Base-by-base conservation (phyloP, 2,329 filamentous ascomycete species). In the Xenosphaeropsis pyriputrescens region DNA sequence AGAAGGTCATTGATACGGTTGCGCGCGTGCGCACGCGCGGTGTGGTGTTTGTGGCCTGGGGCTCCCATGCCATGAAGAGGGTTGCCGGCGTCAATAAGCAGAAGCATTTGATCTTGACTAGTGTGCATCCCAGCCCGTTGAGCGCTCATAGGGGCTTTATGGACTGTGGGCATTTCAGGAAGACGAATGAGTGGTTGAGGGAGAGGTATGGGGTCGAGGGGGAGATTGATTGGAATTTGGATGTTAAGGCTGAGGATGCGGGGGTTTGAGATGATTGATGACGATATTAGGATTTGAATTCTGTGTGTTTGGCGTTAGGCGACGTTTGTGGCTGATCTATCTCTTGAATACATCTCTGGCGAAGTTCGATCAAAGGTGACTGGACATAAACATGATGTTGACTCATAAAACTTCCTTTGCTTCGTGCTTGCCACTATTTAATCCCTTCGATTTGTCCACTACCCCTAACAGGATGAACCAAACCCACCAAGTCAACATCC, bases 31-130 rank as follows among this genome's bases (percentile, higher is more conserved):
- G 86, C 33, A 77, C 72, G 0, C 67, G 70, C 18, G 91, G 91
- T 2, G 89, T 98, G 1, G 91, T 95, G 4, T 98, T 95, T 55
- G 64, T 98, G 58, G 89, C 89, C 1, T 98, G 91, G 91, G 91
- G 91, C 13, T 76, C 67, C 5, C 84, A 85, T 1, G 91, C 91
- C 0, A 81, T 78, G 39, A 82, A 85, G 62, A 67, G 88, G 39
- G 84, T 93, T 16, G 62, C 69, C 32, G 80, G 76, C 47, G 68
- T 96, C 37, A 80, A 91, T 52, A 64, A 60, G 36, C 67, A 72
- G 45, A 78, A 70, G 50, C 89, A 98, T 61, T 68, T 85, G 34
- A 84, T 98, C 29, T 65, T 98, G 46, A 78, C 81, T 60, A 82
- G 78, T 50, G 86, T 88, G 36, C 91, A 98, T 61, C 91, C 91